These are phyloP conservation scores for Salix koriyanagi DNA, from an alignment of 345 rosid species.

Conservation along the genomic window DNA sequence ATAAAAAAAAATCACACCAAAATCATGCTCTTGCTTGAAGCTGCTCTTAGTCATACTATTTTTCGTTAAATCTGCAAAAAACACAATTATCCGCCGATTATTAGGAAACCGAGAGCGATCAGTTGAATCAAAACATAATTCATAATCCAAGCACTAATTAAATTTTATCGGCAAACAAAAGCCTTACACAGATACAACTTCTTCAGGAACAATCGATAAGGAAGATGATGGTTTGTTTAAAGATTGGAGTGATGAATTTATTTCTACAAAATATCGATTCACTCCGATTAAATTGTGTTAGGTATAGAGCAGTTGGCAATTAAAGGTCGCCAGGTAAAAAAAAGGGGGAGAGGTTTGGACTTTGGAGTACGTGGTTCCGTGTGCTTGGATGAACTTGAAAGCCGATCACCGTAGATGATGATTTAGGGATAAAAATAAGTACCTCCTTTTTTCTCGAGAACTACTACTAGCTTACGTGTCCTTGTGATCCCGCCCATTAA, in stretches of 20 bases:
- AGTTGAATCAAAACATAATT: neutral
- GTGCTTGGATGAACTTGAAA: neutral
- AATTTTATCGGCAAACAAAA: neutral
- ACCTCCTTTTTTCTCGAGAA: neutral
- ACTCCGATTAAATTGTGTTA: neutral
- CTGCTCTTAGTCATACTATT: constrained; percentile 45
- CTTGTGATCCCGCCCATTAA: too few species aligned
- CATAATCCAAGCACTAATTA: neutral
- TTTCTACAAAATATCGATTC: neutral
- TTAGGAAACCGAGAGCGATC: neutral
- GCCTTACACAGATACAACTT: neutral
- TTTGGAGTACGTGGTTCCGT: neutral
- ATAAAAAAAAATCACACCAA: constrained; percentile 34
- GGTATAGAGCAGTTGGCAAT: neutral
- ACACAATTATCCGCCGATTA: neutral
- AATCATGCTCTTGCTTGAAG: constrained; percentile 67
- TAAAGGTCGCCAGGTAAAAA: neutral
- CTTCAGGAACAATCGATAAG: too few species aligned
- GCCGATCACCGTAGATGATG: neutral
- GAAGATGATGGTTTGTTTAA: neutral
- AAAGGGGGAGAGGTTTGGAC: neutral
- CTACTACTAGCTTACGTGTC: too few species aligned
- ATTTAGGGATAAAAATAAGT: neutral
- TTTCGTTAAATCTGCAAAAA: constrained; percentile 5
- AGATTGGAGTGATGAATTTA: neutral